A percentile compares a stretch with the other conserved stretches of the same genome.
Evolutionary conservation across 495 filamentous ascomycete genomes (phyloP).

Genomic region (Daldinia decipiens): DNA sequence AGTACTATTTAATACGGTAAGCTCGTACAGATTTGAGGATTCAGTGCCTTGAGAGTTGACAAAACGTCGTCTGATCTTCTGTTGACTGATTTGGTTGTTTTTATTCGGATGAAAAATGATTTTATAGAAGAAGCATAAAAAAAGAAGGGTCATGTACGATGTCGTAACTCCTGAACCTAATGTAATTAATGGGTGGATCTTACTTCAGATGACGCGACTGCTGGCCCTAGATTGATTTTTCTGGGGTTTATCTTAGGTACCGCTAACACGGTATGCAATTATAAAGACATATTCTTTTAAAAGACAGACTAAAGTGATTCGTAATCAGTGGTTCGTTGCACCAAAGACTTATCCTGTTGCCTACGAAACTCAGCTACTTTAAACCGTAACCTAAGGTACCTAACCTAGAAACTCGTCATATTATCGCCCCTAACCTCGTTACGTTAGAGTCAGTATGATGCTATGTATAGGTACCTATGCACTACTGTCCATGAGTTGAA

Average conservation of each 20-base stretch:
- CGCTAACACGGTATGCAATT: neutral
- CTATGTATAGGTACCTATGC: no score
- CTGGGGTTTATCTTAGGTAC: neutral
- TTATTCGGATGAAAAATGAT: neutral
- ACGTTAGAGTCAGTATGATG: no score
- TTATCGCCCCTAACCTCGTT: no score
- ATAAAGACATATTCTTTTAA: neutral
- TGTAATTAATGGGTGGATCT: constrained; percentile 13
- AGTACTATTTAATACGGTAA: neutral
- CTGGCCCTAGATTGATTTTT: constrained; percentile 13
- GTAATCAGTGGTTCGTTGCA: no score
- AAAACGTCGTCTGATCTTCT: neutral
- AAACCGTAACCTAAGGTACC: neutral
- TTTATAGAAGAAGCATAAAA: constrained; percentile 1
- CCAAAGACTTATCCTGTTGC: neutral
- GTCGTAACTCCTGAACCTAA: constrained; percentile 1
- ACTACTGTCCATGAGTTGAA: neutral
- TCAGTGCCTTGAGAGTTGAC: neutral
- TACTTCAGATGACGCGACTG: constrained; percentile 14
- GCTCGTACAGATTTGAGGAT: neutral
- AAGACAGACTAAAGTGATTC: neutral
- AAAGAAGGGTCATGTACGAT: constrained; percentile 1
- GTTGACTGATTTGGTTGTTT: neutral
- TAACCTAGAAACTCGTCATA: neutral
- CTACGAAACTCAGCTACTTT: neutral